A percentile compares a stretch with the other conserved stretches of the same genome.
Conservation (phyloP, 2,329 filamentous ascomycete species). For the Clarireedia paspali region DNA sequence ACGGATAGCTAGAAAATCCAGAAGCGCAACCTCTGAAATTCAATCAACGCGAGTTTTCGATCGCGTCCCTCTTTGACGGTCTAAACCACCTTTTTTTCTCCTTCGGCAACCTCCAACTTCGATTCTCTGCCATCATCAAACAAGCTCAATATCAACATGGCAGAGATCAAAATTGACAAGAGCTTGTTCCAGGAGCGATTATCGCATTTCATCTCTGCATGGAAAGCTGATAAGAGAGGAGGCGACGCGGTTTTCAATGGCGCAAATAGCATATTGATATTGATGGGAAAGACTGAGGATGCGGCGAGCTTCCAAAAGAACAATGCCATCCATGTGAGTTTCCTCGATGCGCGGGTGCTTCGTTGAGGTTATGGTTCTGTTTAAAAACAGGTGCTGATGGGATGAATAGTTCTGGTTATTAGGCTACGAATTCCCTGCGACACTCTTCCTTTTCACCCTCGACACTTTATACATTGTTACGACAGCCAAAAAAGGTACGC, state of each 20-base stretch:
- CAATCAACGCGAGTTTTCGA: conserved; percentile 18
- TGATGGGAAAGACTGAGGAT: conserved; percentile 95
- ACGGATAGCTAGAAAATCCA: not conserved
- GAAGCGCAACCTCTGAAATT: conserved; percentile 2
- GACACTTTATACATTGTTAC: conserved; percentile 89
- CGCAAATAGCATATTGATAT: conserved; percentile 75
- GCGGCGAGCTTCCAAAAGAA: conserved; percentile 85
- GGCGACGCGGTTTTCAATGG: conserved; percentile 81
- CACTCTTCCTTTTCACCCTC: conserved; percentile 82
- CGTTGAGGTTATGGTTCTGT: not conserved
- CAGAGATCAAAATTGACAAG: conserved; percentile 92
- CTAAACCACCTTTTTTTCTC: conserved; percentile 1
- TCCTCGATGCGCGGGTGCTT: conserved; percentile 1
- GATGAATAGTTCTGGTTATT: conserved; percentile 81
- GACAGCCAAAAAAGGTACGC: conserved; percentile 87
- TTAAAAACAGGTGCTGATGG: conserved; percentile 2
- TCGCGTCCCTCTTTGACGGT: conserved; percentile 16
- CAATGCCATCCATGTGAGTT: conserved; percentile 84
- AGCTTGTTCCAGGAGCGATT: conserved; percentile 90
- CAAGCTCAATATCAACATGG: conserved; percentile 31
- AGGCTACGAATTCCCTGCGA: conserved; percentile 97
- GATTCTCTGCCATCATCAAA: conserved; percentile 21
- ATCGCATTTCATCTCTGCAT: conserved; percentile 76
- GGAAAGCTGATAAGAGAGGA: conserved; percentile 92
- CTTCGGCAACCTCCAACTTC: conserved; percentile 9